Conservation (phyloP, 495 filamentous ascomycete genomes). For the Xylaria bambusicola region DNA sequence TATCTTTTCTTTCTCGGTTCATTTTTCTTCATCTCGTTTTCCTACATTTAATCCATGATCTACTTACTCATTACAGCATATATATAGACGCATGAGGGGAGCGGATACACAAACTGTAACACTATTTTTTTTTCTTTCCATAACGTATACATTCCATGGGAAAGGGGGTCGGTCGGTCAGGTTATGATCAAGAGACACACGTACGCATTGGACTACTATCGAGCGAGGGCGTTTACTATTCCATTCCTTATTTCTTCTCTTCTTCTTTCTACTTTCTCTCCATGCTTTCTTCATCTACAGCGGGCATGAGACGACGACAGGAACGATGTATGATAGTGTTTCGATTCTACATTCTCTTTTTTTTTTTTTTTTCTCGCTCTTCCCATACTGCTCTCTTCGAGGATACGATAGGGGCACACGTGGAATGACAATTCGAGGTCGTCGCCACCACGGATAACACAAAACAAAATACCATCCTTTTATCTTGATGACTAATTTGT, state of each 20-base stretch:
- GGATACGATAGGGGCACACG: constrained; percentile 1
- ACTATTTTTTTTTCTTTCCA: background rate
- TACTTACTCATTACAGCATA: background rate
- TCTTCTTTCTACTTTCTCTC: constrained; percentile 3
- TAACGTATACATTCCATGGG: no score
- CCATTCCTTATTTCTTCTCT: constrained; percentile 12
- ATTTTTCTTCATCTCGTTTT: constrained; percentile 1
- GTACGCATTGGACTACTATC: constrained; percentile 6
- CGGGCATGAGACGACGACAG: constrained; percentile 15
- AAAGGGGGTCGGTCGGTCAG: background rate
- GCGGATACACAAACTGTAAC: constrained; percentile 18
- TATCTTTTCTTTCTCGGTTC: constrained; percentile 3
- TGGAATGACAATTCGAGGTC: background rate
- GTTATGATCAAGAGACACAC: constrained; percentile 9
- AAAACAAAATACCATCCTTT: constrained; percentile 10
- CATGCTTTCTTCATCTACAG: constrained; percentile 4
- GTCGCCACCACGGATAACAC: background rate
- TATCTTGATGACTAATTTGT: no score
- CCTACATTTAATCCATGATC: constrained; percentile 2
- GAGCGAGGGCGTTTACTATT: constrained; percentile 8
- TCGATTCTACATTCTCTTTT: background rate
- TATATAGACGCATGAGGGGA: constrained; percentile 18
- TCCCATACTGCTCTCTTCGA: background rate
- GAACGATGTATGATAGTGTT: constrained; percentile 19
- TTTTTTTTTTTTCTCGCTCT: background rate